Evolutionary conservation across 345 rosid species (phyloP).

Genomic region (Brassica incana): DNA sequence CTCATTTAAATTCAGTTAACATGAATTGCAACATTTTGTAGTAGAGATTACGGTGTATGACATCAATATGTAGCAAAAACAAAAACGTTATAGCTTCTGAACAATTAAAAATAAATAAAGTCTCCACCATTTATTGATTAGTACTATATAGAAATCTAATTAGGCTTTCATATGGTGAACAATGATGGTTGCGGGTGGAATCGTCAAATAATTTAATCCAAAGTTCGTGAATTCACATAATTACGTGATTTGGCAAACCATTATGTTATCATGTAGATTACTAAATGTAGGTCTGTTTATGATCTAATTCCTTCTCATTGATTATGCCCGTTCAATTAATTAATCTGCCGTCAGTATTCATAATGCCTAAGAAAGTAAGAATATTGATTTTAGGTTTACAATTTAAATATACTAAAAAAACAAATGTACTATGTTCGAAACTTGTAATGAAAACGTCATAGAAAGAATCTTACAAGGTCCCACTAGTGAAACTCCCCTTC

Average conservation of each 20-base stretch:
- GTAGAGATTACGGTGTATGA: not conserved
- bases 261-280: not conserved
- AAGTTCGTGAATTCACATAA: not conserved
- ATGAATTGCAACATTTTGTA: conserved; percentile 7
- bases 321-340: not conserved
- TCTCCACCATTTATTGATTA: not conserved
- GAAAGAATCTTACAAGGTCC: conserved; percentile 36
- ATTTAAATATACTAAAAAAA: not conserved
- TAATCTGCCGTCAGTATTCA: not conserved
- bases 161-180: conserved; percentile 13
- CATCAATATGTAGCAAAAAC: conserved; percentile 11
- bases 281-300: not conserved
- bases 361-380: conserved; percentile 15
- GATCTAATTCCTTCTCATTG: not conserved
- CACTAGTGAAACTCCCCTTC: conserved; percentile 11
- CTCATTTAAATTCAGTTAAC: not conserved
- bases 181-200: conserved; percentile 18
- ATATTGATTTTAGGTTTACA: conserved; percentile 12
- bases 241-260: conserved; percentile 8
- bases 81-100: not conserved
- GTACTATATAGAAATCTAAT: not conserved
- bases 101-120: not conserved
- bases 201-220: not conserved
- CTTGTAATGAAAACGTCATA: conserved; percentile 20
- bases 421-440: conserved; percentile 11